Conservation (phyloP, 441 rosid species). For the Mallotus repandus region DNA sequence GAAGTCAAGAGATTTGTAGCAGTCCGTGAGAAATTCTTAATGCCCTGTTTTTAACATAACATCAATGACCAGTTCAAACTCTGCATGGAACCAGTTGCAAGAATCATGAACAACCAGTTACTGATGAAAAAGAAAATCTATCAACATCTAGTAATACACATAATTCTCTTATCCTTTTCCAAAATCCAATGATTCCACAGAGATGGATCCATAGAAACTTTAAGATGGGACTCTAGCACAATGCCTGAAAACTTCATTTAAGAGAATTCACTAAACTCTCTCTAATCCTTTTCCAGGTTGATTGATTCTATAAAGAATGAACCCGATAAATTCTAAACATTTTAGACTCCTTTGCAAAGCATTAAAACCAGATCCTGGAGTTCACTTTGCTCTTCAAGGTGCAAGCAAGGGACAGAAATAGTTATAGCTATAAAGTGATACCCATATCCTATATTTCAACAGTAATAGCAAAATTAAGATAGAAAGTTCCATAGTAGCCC, state of each 20-base stretch:
- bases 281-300: background rate
- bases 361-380: background rate
- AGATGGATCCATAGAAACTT: background rate
- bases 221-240: background rate
- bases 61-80: constrained; percentile 28
- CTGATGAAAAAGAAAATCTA: constrained; percentile 6
- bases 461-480: background rate
- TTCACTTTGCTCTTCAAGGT: background rate
- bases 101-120: background rate
- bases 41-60: constrained; percentile 55
- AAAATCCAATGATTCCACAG: background rate
- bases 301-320: background rate
- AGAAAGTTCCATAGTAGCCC: background rate
- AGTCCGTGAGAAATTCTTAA: constrained; percentile 82
- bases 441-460: background rate
- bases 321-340: background rate
- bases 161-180: constrained; percentile 2
- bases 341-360: background rate
- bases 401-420: background rate
- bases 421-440: background rate
- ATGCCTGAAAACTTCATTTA: too few species aligned
- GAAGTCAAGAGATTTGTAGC: constrained; percentile 82
- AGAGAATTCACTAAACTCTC: background rate
- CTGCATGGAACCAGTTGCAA: constrained; percentile 18
- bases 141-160: background rate